Evolutionary conservation across 2,329 filamentous ascomycete genomes (phyloP), one percentile per base, ranked within the genome.

Genomic region (Neospermospora avenae): DNA sequence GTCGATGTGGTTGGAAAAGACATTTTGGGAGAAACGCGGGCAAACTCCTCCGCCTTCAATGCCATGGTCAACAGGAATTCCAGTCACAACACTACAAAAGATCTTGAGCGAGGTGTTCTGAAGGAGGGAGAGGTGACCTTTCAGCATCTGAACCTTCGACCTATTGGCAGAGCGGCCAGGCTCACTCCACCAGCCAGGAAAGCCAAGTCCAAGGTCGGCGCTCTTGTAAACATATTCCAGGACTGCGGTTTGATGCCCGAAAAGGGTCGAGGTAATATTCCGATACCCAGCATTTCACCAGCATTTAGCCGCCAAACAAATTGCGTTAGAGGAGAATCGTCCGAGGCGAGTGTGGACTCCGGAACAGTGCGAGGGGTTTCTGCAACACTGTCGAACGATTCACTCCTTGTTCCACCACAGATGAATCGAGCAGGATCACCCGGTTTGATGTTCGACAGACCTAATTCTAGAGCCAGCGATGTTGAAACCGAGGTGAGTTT

Each of bases 221-320:
- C 58, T 22, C 56, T 68, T 6, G 60, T 69, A 10, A 61, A 68
- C 20, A 60, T 68, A 4, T 68, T 68, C 52, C 65, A 69, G 44
- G 57, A 62, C 4, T 63, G 56, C 25, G 61, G 63, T 18, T 39
- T 68, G 20, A 64, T 67, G 62, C 53, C 63, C 11, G 55, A 61
- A 20, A 53, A 34, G 11, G 24, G 55, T 2, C 59, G 41, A 20
- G 41, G 57, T 25, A 39, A 52, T 8, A 35, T 63, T 35, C 61
- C 55, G 3, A 52, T 37, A n/a, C 34, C 57, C 14, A 46, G 41
- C 31, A 22, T 52, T 10, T 49, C 55, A 24, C 48, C 55, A 45
- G 53, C 39, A 1, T 46, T 60, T n/a, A 49, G 41, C 24, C 37
- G 34, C 20, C 52, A 55, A 25, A n/a, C 34, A 35, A 45, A 18